Base-by-base conservation (phyloP, 371 early-diverging fungal genomes). In the Sporodiniella umbellata region DNA sequence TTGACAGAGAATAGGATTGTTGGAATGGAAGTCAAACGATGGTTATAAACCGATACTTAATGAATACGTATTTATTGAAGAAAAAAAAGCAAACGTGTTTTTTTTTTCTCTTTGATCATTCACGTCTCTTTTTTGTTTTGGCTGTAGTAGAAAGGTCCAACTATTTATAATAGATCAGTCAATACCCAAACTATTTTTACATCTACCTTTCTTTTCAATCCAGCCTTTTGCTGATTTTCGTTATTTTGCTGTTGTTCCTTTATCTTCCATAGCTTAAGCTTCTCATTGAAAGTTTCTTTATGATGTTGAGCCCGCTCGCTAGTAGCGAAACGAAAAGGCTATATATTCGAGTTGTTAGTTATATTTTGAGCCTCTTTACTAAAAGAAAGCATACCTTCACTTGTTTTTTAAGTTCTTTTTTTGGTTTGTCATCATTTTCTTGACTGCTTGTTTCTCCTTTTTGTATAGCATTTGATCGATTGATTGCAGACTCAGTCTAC, bases 291-390 rank as follows among this genome's bases (percentile, higher is more conserved):
- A 4, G 23, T 31, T 31, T 31, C 31, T 31, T 31, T 31, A 31
- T 31, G 31, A 8, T 31, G 31, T 31, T 31, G 31, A 31, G 31
- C 31, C 7, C 31, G 31, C 12, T 31, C 31, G 4, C 26, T 23
- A 18, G 47, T 54, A 24, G 54, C 48, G 18, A 54, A 54, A 18
- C 23, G 30, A 42, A 54, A 54, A 23, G 54, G 54, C 54, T 54
- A 50, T 22, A 39, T 31, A 1, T 31, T 31, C 12, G 31, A 2
- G 12, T 31, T 8, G 12, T 31, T 12, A 31, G 12, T 10, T 31
- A 31, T 0, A 10, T 31, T 31, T 12, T 31, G 31, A n/a, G n/a
- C n/a, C n/a, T n/a, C n/a, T n/a, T n/a, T n/a, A n/a, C n/a, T n/a
- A n/a, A n/a, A n/a, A n/a, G n/a, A n/a, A n/a, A n/a, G n/a, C n/a